phyloP scores from a whole-genome alignment of 768 basidiomycete genomes.

The Cyclocybe cylindracea region DNA sequence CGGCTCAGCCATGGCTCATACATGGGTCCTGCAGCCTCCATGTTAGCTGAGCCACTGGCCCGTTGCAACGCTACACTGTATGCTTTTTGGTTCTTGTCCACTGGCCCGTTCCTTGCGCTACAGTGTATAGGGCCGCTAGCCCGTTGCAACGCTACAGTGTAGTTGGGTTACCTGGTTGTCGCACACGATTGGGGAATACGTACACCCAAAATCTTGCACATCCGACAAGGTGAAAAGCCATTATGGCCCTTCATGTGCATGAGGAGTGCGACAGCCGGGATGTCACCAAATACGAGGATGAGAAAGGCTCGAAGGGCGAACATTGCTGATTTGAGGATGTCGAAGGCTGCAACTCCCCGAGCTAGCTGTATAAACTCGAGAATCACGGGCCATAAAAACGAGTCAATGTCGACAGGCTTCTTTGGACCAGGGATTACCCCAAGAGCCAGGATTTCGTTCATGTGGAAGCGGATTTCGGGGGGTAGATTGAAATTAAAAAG shows the following conservation, averaged over 20 bases:
- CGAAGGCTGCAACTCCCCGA: slow-evolving; percentile 35
- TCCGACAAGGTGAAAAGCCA: slow-evolving; percentile 32
- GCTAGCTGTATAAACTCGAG: slow-evolving; percentile 37
- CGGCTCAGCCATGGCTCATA: too few species aligned
- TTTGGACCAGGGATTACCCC: slow-evolving; percentile 49
- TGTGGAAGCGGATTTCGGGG: slow-evolving; percentile 32
- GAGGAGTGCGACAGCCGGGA: slow-evolving; percentile 19
- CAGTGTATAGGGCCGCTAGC: too few species aligned
- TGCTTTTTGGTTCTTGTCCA: too few species aligned
- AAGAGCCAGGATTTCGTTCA: slow-evolving; percentile 35
- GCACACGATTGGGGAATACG: slow-evolving; percentile 3
- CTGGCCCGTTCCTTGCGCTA: too few species aligned
- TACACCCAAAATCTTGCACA: slow-evolving; percentile 31
- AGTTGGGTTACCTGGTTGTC: too few species aligned
- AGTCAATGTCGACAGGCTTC: slow-evolving; percentile 41
- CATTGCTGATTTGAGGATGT: not conserved
- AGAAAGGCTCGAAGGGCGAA: slow-evolving; percentile 19
- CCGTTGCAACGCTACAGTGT: too few species aligned
- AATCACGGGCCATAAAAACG: slow-evolving; percentile 42
- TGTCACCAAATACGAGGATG: slow-evolving; percentile 20
- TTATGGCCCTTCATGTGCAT: slow-evolving; percentile 42
- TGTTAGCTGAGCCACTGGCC: too few species aligned
- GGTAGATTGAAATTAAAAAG: slow-evolving; percentile 35
- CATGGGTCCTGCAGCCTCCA: too few species aligned
- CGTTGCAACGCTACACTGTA: too few species aligned